Percentiles rank a stretch among this genome's conserved stretches.
Evolutionary conservation across 192 early-diverging fungal species (phyloP).

Genomic region (Coemansia javaensis): DNA sequence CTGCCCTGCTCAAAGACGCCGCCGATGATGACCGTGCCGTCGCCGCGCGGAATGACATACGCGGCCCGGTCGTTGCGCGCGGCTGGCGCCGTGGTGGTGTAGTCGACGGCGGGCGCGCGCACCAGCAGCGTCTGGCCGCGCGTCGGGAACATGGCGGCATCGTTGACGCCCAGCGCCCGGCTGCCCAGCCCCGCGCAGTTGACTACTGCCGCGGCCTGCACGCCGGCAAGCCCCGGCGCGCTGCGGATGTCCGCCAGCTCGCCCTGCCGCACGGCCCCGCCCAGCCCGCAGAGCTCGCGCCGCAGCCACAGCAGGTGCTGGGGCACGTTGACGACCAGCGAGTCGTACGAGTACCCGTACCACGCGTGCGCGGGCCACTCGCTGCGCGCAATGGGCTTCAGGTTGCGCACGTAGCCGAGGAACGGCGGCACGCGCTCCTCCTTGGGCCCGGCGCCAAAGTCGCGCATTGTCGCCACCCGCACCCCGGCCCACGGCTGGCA

Average conservation of each 20-base stretch:
- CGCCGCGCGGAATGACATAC: conserved; percentile 81
- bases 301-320: conserved; percentile 65
- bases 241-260: conserved; percentile 46
- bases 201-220: conserved; percentile 44
- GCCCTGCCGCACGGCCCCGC: conserved; percentile 48
- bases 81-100: background rate
- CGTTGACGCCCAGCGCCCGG: conserved; percentile 57
- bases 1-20: conserved; percentile 49
- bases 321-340: conserved; percentile 59
- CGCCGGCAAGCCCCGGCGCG: background rate
- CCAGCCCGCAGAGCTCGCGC: conserved; percentile 49
- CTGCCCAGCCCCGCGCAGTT: conserved; percentile 74
- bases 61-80: conserved; percentile 31
- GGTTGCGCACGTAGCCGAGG: conserved; percentile 2
- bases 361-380: background rate
- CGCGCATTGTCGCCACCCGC: background rate
- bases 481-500: conserved; percentile 5
- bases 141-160: conserved; percentile 63
- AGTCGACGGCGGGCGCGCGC: conserved; percentile 1
- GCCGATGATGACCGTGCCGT: conserved; percentile 73
- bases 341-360: conserved; percentile 11
- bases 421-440: background rate
- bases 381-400: background rate
- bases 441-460: background rate
- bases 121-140: conserved; percentile 76